Percentiles rank a stretch among this genome's conserved stretches.
Conservation (phyloP, 345 rosid genomes). For the Tarenaya hassleriana region DNA sequence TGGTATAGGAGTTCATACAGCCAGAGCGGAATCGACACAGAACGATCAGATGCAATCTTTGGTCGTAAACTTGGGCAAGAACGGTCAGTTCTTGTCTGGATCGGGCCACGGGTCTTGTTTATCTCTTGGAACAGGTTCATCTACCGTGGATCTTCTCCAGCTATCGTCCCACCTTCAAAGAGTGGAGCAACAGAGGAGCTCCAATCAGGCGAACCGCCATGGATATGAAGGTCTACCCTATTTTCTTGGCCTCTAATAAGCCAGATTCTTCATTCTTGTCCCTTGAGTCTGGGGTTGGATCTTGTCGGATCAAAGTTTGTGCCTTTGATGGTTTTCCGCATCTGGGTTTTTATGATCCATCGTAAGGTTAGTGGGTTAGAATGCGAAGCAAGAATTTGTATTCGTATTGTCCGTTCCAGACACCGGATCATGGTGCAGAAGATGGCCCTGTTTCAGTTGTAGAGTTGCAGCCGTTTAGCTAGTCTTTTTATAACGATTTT, state of each 20-base stretch:
- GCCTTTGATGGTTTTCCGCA: conserved; percentile 6
- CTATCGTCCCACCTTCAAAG: conserved; percentile 68
- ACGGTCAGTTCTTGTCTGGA: no score
- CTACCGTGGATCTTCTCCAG: conserved; percentile 61
- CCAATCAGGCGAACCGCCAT: conserved; percentile 41
- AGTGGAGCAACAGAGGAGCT: conserved; percentile 63
- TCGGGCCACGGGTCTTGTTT: conserved; percentile 29
- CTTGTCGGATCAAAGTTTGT: background rate
- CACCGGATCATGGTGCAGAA: no score
- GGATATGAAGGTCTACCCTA: conserved; percentile 44
- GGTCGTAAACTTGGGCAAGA: conserved; percentile 5
- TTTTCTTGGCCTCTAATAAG: conserved; percentile 28
- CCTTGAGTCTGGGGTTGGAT: background rate
- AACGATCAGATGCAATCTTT: conserved; percentile 17
- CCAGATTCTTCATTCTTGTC: conserved; percentile 11
- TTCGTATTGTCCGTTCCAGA: no score
- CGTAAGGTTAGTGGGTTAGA: no score
- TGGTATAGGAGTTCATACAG: no score
- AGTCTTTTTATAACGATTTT: no score
- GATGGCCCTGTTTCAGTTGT: no score
- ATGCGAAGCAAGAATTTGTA: no score
- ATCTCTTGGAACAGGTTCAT: conserved; percentile 30
- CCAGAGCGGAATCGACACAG: no score
- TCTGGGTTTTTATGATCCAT: conserved; percentile 12
- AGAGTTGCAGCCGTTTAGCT: no score